phyloP scores from a whole-genome alignment of 768 basidiomycete genomes.

The Boletus sensibilis region DNA sequence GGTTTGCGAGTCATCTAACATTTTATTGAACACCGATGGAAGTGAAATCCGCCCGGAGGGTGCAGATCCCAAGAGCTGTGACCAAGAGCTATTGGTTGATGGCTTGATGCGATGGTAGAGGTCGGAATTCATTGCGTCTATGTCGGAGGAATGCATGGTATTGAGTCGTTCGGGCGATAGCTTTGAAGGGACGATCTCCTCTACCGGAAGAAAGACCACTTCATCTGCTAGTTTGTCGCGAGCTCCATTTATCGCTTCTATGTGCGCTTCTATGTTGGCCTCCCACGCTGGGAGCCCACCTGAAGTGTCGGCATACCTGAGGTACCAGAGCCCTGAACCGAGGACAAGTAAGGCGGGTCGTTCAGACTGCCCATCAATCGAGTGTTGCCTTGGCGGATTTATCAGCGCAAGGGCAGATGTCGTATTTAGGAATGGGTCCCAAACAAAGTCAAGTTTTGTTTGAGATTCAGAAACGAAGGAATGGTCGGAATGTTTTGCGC shows the following conservation, averaged over 20 bases:
- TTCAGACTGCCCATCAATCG: constrained; percentile 8
- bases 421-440: constrained; percentile 88
- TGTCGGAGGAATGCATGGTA: constrained; percentile 74
- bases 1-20: constrained; percentile 73
- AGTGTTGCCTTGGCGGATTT: constrained; percentile 8
- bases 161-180: constrained; percentile 60
- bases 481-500: constrained; percentile 70
- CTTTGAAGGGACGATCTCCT: constrained; percentile 64
- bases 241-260: constrained; percentile 45
- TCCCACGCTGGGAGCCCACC: constrained; percentile 83
- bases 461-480: constrained; percentile 45
- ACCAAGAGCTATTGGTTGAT: constrained; percentile 29
- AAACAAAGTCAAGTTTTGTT: constrained; percentile 58
- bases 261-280: constrained; percentile 63
- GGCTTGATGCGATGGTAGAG: constrained; percentile 65
- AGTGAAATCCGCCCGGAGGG: constrained; percentile 47
- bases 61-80: constrained; percentile 24
- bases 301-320: constrained; percentile 68
- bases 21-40: constrained; percentile 77
- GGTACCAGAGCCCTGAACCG: constrained; percentile 88
- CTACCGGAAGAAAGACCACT: constrained; percentile 76
- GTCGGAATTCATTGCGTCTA: constrained; percentile 91
- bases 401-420: constrained; percentile 53
- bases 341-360: constrained; percentile 72
- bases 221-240: constrained; percentile 57